Evolutionary conservation across 345 rosid species (phyloP).

Genomic region (Syzygium aromaticum): DNA sequence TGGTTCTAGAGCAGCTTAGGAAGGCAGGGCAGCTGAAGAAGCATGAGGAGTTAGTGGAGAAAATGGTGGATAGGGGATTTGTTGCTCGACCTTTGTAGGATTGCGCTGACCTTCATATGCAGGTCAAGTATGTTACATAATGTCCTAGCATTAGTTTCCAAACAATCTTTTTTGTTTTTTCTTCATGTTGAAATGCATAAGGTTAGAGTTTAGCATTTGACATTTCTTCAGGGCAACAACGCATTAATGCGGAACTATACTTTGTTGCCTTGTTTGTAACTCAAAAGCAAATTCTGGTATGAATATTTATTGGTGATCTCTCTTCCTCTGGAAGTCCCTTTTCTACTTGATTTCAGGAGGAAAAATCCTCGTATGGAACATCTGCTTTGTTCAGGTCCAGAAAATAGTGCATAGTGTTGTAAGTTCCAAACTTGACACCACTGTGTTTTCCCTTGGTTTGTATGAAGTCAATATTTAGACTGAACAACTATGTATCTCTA

Average conservation of each 20-base stretch:
- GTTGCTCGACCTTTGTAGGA: conserved; percentile 41
- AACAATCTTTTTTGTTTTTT: neutral
- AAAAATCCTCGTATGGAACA: neutral
- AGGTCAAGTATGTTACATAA: conserved; percentile 1
- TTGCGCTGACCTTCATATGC: neutral
- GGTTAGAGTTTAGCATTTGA: neutral
- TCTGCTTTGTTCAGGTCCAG: neutral
- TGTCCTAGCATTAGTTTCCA: neutral
- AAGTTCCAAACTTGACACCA: neutral
- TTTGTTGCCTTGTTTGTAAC: neutral
- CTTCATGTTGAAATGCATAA: neutral
- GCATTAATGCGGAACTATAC: neutral
- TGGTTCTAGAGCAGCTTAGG: conserved; percentile 70
- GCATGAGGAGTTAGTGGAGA: conserved; percentile 91
- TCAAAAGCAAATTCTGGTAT: neutral
- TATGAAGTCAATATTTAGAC: neutral
- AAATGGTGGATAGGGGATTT: conserved; percentile 67
- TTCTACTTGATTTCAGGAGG: neutral
- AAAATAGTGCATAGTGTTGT: neutral
- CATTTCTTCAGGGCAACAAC: neutral
- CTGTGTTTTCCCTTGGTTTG: neutral
- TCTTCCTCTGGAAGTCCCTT: neutral
- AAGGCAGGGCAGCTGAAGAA: conserved; percentile 78
- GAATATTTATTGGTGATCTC: neutral
- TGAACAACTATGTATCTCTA: neutral